Evolutionary conservation across 164 flowering plant species (phyloP).

Genomic region (Liquidambar formosana): DNA sequence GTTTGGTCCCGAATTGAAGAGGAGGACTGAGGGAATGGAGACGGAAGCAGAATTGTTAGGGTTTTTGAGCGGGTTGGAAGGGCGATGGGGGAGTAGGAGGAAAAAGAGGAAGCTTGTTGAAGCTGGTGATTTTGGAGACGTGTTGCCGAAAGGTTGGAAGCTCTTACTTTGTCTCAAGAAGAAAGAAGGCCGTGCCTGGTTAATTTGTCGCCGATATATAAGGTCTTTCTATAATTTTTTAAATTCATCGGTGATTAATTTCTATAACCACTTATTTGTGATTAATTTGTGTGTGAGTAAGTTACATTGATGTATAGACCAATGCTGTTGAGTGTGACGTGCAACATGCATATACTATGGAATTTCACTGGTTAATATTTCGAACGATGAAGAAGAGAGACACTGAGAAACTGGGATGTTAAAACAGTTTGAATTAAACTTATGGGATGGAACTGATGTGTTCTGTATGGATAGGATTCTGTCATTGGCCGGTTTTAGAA

Average conservation of each 20-base stretch:
- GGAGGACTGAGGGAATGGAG: constrained; percentile 54
- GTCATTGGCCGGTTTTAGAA: background rate
- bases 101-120: constrained; percentile 79
- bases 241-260: background rate
- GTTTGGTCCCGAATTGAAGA: constrained; percentile 49
- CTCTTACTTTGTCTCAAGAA: constrained; percentile 57
- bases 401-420: background rate
- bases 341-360: background rate
- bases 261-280: background rate
- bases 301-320: background rate
- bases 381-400: background rate
- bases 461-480: background rate
- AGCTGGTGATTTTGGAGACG: constrained; percentile 58
- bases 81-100: constrained; percentile 72
- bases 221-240: constrained; percentile 41
- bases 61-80: constrained; percentile 53
- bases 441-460: background rate
- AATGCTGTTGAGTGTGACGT: too few species aligned
- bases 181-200: constrained; percentile 51
- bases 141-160: constrained; percentile 77
- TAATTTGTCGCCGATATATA: constrained; percentile 65
- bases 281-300: background rate
- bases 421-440: background rate
- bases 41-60: constrained; percentile 52
- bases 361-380: background rate